Conservation (phyloP, 441 rosid genomes). For the Jatropha multifida region DNA sequence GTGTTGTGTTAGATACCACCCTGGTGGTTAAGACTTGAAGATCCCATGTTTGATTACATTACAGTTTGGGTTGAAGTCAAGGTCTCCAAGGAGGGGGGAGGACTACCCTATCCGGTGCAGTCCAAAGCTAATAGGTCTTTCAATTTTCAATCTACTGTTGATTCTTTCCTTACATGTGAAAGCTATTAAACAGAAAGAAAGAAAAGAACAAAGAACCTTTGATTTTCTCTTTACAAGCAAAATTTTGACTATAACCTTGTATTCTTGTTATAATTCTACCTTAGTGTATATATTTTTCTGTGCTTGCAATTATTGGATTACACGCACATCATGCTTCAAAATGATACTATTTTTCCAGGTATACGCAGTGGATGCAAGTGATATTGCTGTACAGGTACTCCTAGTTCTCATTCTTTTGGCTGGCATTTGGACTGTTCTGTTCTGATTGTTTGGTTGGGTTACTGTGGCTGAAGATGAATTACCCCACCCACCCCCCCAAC, state of each 20-base stretch:
- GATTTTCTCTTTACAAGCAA: not conserved
- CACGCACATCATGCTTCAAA: not conserved
- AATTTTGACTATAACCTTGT: not conserved
- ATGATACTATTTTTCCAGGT: constrained; percentile 52
- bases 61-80: not conserved
- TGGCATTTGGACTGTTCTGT: not conserved
- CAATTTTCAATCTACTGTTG: not conserved
- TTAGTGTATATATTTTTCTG: not conserved
- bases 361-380: constrained; percentile 98
- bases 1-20: not conserved
- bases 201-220: not conserved
- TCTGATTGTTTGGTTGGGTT: constrained; percentile 1
- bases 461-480: constrained; percentile 2
- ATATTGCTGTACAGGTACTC: constrained; percentile 90
- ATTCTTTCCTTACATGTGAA: not conserved
- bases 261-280: not conserved
- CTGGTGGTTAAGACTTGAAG: not conserved
- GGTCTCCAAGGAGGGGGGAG: not conserved
- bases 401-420: constrained; percentile 9
- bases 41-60: not conserved
- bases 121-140: not conserved
- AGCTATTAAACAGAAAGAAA: not conserved
- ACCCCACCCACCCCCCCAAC: no score
- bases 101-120: not conserved
- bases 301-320: not conserved